Evolutionary conservation across 108 stramenopile genomes (phyloP).

Genomic region (Pseudonitzschia multiseries): DNA sequence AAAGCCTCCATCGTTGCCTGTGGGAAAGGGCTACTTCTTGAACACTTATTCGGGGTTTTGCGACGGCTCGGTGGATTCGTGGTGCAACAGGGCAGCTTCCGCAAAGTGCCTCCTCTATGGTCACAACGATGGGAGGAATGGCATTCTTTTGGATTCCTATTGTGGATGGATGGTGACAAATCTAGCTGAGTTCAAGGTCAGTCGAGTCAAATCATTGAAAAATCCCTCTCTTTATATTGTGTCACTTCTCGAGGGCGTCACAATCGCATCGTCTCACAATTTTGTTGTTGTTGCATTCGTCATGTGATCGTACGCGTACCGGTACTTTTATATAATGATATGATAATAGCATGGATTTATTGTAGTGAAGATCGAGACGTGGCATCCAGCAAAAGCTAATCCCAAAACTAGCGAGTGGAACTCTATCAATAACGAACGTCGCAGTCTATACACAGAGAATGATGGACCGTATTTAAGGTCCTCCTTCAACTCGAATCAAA

Average conservation of each 20-base stretch:
- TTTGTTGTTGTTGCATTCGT: too few species aligned
- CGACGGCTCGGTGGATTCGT: constrained; percentile 60
- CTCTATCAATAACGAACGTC: constrained; percentile 23
- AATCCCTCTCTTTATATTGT: too few species aligned
- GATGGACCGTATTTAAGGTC: neutral
- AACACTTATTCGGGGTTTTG: constrained; percentile 44
- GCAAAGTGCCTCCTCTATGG: constrained; percentile 59
- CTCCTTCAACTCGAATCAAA: neutral
- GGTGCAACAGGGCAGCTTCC: constrained; percentile 40
- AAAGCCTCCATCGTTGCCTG: constrained; percentile 9
- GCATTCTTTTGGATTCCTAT: constrained; percentile 47
- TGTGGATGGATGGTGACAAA: constrained; percentile 70
- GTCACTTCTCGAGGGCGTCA: neutral
- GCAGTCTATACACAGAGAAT: neutral
- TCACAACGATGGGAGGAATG: constrained; percentile 67
- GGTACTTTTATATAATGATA: too few species aligned
- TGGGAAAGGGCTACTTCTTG: constrained; percentile 25
- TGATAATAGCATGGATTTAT: constrained; percentile 37
- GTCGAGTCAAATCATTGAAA: neutral
- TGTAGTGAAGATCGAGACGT: constrained; percentile 42
- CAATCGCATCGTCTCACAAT: too few species aligned
- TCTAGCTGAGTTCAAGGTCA: constrained; percentile 32
- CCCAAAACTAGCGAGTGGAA: constrained; percentile 25
- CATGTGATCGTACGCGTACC: too few species aligned
- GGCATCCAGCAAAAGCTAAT: neutral